A percentile compares a stretch with the other conserved stretches of the same genome.
Conservation (phyloP, 2,329 filamentous ascomycete species). For the Colletotrichum sp. region DNA sequence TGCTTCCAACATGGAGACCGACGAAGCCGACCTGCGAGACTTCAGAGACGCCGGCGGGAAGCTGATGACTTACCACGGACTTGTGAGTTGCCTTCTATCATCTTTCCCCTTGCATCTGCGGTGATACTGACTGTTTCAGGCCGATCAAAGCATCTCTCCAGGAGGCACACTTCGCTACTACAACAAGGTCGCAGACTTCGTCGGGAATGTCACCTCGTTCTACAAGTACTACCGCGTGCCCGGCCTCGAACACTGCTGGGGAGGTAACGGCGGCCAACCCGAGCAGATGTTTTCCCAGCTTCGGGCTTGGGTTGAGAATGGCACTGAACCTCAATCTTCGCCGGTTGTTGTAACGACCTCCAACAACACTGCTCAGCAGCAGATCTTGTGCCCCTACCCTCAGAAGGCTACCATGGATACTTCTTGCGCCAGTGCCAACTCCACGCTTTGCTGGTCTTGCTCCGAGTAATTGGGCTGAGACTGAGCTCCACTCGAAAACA, state of each 20-base stretch:
- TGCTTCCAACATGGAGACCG: not conserved
- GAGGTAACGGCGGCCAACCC: slow-evolving; percentile 29
- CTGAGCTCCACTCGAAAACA: not conserved
- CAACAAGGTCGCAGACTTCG: slow-evolving; percentile 20
- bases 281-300: slow-evolving; percentile 27
- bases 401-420: not conserved
- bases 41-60: slow-evolving; percentile 46
- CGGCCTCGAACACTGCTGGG: slow-evolving; percentile 34
- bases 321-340: slow-evolving; percentile 20
- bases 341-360: not conserved
- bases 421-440: not conserved
- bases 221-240: slow-evolving; percentile 35
- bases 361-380: not conserved
- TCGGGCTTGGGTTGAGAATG: slow-evolving; percentile 34
- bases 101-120: too few relatives aligned
- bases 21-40: slow-evolving; percentile 28
- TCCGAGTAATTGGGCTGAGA: not conserved
- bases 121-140: slow-evolving; percentile 27
- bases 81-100: not conserved
- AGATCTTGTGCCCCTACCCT: not conserved
- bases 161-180: slow-evolving; percentile 29
- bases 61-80: slow-evolving; percentile 41
- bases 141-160: slow-evolving; percentile 21
- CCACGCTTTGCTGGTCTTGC: not conserved
- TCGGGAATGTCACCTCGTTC: slow-evolving; percentile 27